A percentile compares a stretch with the other conserved stretches of the same genome.
phyloP scores from a whole-genome alignment of 192 early-diverging fungal species.

The Podila epicladia region DNA sequence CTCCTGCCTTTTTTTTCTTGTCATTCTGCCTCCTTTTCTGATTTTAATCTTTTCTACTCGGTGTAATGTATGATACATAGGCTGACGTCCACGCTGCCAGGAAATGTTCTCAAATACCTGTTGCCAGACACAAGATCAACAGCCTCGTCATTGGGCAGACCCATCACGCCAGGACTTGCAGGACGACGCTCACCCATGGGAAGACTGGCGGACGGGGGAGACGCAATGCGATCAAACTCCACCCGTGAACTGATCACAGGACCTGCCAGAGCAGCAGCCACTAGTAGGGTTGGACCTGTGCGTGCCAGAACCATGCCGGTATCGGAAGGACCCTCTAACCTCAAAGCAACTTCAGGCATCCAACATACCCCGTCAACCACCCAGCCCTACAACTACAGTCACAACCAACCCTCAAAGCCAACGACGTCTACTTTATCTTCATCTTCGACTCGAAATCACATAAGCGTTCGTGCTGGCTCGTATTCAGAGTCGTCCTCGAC shows the following conservation, averaged over 20 bases:
- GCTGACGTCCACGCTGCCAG: conserved; percentile 30
- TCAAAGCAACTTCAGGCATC: conserved; percentile 4
- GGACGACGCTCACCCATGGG: neutral
- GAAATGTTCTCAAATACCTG: conserved; percentile 39
- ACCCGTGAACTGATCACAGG: conserved; percentile 22
- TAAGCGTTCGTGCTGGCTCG: neutral
- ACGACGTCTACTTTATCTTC: neutral
- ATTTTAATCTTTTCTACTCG: neutral
- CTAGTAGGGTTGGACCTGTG: conserved; percentile 42
- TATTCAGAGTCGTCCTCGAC: neutral
- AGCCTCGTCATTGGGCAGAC: conserved; percentile 1
- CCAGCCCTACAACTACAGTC: conserved; percentile 18
- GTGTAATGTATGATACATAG: neutral
- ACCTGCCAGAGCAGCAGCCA: conserved; percentile 8
- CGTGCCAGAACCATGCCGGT: conserved; percentile 29
- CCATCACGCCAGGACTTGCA: neutral
- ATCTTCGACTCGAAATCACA: neutral
- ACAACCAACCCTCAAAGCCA: conserved; percentile 4
- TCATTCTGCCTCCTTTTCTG: neutral
- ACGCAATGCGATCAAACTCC: conserved; percentile 19
- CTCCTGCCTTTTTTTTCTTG: neutral
- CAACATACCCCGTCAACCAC: conserved; percentile 3
- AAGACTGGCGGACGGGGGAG: conserved; percentile 18
- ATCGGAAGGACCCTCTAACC: conserved; percentile 13
- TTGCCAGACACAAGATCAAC: conserved; percentile 35